Conservation (phyloP, 2,329 filamentous ascomycete species). For the Rhinocladiella similis region DNA sequence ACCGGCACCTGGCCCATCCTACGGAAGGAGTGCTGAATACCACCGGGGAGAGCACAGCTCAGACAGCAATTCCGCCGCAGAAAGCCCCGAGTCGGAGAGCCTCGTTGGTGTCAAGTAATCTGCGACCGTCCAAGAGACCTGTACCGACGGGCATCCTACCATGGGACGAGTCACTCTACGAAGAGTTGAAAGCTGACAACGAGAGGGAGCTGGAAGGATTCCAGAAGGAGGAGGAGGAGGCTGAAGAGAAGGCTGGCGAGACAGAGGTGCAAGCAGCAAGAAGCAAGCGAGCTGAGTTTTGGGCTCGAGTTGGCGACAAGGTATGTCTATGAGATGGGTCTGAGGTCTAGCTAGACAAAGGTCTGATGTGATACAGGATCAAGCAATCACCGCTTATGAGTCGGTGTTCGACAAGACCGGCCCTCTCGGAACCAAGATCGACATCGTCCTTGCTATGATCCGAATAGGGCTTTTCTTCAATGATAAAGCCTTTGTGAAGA, state of each 20-base stretch:
- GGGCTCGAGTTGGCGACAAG: conserved; percentile 94
- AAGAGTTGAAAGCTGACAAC: conserved; percentile 73
- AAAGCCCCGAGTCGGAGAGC: conserved; percentile 57
- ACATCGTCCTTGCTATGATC: conserved; percentile 93
- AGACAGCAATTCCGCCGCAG: conserved; percentile 45
- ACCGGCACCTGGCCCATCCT: conserved; percentile 65
- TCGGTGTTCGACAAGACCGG: conserved; percentile 95
- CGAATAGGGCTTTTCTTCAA: conserved; percentile 95
- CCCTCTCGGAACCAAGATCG: conserved; percentile 94
- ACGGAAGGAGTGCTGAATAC: conserved; percentile 76
- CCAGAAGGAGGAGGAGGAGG: conserved; percentile 89
- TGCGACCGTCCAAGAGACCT: conserved; percentile 68
- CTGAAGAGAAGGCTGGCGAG: conserved; percentile 92
- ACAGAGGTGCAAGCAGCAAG: conserved; percentile 90
- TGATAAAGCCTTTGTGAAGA: conserved; percentile 88
- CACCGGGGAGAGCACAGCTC: conserved; percentile 63
- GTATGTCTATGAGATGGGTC: conserved; percentile 34
- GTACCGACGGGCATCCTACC: conserved; percentile 68
- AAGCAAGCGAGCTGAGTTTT: conserved; percentile 95
- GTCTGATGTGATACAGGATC: conserved; percentile 64
- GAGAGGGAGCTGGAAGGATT: conserved; percentile 73
- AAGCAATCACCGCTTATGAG: conserved; percentile 89
- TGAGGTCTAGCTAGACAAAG: background rate
- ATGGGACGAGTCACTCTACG: conserved; percentile 90
- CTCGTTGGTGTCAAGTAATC: conserved; percentile 65